Evolutionary conservation across 75 land plant species (phyloP), one percentile per base, ranked within the genome.

Genomic region (Pinus tabuliformis): DNA sequence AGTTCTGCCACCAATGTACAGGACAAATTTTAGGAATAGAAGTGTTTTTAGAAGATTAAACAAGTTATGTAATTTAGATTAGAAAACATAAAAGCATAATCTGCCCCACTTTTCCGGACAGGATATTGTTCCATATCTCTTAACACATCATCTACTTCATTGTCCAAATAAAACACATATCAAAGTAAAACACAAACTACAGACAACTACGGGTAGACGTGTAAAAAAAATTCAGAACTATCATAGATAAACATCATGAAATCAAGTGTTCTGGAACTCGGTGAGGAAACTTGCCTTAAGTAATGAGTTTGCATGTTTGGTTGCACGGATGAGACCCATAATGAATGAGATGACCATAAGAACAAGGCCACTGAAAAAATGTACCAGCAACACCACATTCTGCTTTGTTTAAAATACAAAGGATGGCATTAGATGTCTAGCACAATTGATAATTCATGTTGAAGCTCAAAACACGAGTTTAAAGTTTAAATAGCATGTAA

Each of bases 311-410:
- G 75, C 61, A 57, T 75, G 68, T 58, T 79, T 79, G 11, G 90
- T 90, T 76, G 90, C 73, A 28, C 78, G 36, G 33, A 92, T 80
- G 30, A 90, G 81, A 62, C 93, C 90, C 94, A 92, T 90, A 62
- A 92, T 82, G 72, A 92, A 92, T 59, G 94, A 92, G 17, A 86
- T 87, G 22, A 88, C 86, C 94, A 92, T 92, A 42, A 92, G 88
- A 77, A 92, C 71, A 26, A 92, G 88, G 6, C 94, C 94, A 72
- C 80, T 85, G 68, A 92, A 86, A 73, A 92, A 84, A 33, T 92
- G 90, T 20, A 90, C 75, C 62, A 90, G 81, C 66, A 92, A 86
- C 75, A 92, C 85, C 59, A 82, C 88, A 80, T 92, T 92, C 94
- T 92, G 90, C 78, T 74, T 62, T 58, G 13, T 65, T 18, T 68